Percentiles rank a stretch among this genome's conserved stretches.
These are phyloP conservation scores for Scopulariopsis brevicaulis DNA, from an alignment of 2,329 filamentous ascomycete genomes.

Conservation along the genomic window DNA sequence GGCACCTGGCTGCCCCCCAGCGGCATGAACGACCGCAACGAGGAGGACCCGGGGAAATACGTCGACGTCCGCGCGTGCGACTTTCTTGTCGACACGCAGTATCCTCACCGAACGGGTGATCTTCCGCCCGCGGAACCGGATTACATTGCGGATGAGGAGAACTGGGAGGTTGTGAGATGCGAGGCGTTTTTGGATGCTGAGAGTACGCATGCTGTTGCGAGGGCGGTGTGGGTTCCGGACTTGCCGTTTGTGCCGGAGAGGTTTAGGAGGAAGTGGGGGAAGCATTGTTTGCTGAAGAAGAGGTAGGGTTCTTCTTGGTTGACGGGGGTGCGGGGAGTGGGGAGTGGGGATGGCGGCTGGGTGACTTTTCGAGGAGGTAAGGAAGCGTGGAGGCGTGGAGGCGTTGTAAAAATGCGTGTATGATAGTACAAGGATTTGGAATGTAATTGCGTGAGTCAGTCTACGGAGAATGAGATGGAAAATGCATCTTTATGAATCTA, in stretches of 20 bases:
- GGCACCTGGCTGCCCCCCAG: constrained; percentile 74
- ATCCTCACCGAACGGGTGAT: constrained; percentile 39
- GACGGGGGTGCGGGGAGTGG: constrained; percentile 1
- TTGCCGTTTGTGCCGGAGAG: constrained; percentile 55
- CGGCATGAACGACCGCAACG: constrained; percentile 87
- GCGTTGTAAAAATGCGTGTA: no score
- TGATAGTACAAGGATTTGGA: no score
- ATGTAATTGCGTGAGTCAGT: no score
- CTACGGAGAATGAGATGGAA: no score
- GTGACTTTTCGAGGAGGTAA: not conserved
- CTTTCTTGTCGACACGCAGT: constrained; percentile 82
- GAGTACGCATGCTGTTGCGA: constrained; percentile 60
- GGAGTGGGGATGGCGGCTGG: not conserved
- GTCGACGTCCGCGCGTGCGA: constrained; percentile 63
- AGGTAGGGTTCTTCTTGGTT: constrained; percentile 18
- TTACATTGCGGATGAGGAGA: constrained; percentile 60
- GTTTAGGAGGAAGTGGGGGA: constrained; percentile 69
- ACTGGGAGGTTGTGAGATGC: constrained; percentile 71
- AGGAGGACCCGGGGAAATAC: constrained; percentile 81
- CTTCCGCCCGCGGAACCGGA: constrained; percentile 64
- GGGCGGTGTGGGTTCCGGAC: constrained; percentile 75
- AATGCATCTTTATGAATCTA: no score
- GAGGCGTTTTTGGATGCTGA: constrained; percentile 70
- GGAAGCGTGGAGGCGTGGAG: no score
- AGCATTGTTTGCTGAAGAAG: constrained; percentile 71